Percentiles rank a stretch among this genome's conserved stretches.
phyloP scores from a whole-genome alignment of 768 basidiomycete species.

The Calocybe gangraenosa region DNA sequence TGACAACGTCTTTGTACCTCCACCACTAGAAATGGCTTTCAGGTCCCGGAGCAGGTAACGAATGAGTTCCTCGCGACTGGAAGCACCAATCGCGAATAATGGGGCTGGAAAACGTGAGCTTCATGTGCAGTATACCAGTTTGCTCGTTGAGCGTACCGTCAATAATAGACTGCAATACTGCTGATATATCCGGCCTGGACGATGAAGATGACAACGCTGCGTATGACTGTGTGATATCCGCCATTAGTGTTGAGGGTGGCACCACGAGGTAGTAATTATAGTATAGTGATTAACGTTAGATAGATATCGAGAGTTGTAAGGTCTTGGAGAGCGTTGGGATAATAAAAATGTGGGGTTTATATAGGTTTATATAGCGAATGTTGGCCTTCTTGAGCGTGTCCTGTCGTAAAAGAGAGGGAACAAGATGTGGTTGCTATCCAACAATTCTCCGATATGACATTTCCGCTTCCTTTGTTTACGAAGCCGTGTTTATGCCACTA shows the following conservation, averaged over 20 bases:
- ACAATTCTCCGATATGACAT: conserved; percentile 11
- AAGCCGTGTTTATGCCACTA: conserved; percentile 3
- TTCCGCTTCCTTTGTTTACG: conserved; percentile 13
- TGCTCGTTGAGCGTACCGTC: conserved; percentile 31
- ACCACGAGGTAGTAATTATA: conserved; percentile 3
- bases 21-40: conserved; percentile 22
- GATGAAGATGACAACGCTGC: conserved; percentile 44
- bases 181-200: conserved; percentile 38
- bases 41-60: conserved; percentile 60
- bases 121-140: neutral
- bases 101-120: conserved; percentile 23
- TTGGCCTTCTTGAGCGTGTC: no score
- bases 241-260: conserved; percentile 37
- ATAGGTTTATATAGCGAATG: no score
- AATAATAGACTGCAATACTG: conserved; percentile 47
- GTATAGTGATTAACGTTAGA: conserved; percentile 5
- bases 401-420: conserved; percentile 9
- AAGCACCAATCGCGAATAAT: conserved; percentile 42
- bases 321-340: no score
- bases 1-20: conserved; percentile 44
- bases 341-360: neutral
- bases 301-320: neutral
- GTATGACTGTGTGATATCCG: conserved; percentile 43
- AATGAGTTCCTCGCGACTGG: conserved; percentile 51
- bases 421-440: conserved; percentile 11